A percentile compares a stretch with the other conserved stretches of the same genome.
phyloP scores from a whole-genome alignment of 2,329 filamentous ascomycete genomes.

The Didymella pinodella region DNA sequence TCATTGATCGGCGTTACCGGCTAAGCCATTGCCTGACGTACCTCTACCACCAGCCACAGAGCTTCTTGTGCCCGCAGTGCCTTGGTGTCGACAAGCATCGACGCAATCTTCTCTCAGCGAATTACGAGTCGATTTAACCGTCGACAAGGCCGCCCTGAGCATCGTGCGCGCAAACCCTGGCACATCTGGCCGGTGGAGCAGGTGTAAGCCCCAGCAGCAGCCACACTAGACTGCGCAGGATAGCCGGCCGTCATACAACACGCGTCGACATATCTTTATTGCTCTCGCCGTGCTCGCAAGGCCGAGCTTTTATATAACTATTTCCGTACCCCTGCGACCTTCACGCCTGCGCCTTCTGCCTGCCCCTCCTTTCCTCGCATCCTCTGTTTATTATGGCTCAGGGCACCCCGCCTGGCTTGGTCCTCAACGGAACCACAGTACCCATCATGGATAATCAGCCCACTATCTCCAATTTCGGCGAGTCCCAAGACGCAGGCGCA shows the following conservation, averaged over 20 bases:
- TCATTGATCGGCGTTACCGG: slow-evolving; percentile 24
- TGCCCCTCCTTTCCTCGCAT: slow-evolving; percentile 14
- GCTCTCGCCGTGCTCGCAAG: slow-evolving; percentile 13
- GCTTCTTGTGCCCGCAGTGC: slow-evolving; percentile 26
- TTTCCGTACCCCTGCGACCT: slow-evolving; percentile 8
- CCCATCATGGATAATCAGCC: slow-evolving; percentile 41
- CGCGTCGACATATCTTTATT: slow-evolving; percentile 34
- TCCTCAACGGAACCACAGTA: slow-evolving; percentile 43
- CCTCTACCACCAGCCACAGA: slow-evolving; percentile 33
- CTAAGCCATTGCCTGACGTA: slow-evolving; percentile 33
- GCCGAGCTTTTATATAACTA: slow-evolving; percentile 9
- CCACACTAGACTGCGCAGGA: slow-evolving; percentile 31
- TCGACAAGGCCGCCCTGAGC: slow-evolving; percentile 15
- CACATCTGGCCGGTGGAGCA: slow-evolving; percentile 24
- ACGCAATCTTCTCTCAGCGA: slow-evolving; percentile 23
- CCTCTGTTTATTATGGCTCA: slow-evolving; percentile 34
- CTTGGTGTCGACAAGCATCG: slow-evolving; percentile 30
- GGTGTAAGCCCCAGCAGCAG: slow-evolving; percentile 37
- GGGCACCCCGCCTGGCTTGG: slow-evolving; percentile 31
- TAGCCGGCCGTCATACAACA: slow-evolving; percentile 41
- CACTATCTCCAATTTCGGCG: slow-evolving; percentile 29
- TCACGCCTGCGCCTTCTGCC: slow-evolving; percentile 8
- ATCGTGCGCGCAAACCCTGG: slow-evolving; percentile 19
- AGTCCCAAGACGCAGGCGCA: slow-evolving; percentile 17
- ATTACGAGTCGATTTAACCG: slow-evolving; percentile 23